Conservation (phyloP, 495 filamentous ascomycete species). For the Aspergillus ostianus region DNA sequence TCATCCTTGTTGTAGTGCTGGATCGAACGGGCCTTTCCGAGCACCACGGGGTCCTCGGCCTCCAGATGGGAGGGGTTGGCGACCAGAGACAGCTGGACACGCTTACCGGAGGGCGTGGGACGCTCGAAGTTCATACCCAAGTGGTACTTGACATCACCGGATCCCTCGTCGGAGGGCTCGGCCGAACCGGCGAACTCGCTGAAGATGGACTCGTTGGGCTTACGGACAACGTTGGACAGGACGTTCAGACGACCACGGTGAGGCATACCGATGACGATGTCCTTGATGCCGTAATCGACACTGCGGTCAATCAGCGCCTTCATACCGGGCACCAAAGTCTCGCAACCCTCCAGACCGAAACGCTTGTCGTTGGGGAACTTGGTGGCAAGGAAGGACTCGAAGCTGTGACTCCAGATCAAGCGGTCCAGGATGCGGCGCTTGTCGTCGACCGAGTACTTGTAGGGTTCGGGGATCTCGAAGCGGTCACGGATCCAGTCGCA, state of each 20-base stretch:
- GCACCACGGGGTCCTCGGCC: conserved; percentile 95
- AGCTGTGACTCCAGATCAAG: conserved; percentile 96
- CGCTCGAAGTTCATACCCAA: conserved; percentile 99
- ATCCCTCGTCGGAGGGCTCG: conserved; percentile 90
- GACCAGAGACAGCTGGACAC: conserved; percentile 95
- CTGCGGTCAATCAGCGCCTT: conserved; percentile 98
- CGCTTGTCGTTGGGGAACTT: conserved; percentile 99
- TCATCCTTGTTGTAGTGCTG: conserved; percentile 99
- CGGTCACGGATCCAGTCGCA: conserved; percentile 98
- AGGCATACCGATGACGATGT: conserved; percentile 99
- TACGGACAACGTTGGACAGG: conserved; percentile 95
- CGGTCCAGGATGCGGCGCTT: conserved; percentile 96
- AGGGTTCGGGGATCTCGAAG: conserved; percentile 88
- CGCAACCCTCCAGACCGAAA: conserved; percentile 96
- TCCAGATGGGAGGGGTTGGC: conserved; percentile 98
- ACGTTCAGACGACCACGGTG: conserved; percentile 98
- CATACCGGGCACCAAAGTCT: conserved; percentile 96
- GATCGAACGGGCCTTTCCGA: conserved; percentile 95
- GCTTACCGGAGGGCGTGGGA: conserved; percentile 96
- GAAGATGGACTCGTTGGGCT: conserved; percentile 99
- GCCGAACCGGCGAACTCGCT: conserved; percentile 91
- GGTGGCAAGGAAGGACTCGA: conserved; percentile 88
- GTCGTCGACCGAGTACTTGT: conserved; percentile 94
- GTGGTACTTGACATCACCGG: conserved; percentile 99
- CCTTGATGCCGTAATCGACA: conserved; percentile 97